phyloP scores from a whole-genome alignment of 2,329 filamentous ascomycete species.

The Chaetoscypha palmicola region DNA sequence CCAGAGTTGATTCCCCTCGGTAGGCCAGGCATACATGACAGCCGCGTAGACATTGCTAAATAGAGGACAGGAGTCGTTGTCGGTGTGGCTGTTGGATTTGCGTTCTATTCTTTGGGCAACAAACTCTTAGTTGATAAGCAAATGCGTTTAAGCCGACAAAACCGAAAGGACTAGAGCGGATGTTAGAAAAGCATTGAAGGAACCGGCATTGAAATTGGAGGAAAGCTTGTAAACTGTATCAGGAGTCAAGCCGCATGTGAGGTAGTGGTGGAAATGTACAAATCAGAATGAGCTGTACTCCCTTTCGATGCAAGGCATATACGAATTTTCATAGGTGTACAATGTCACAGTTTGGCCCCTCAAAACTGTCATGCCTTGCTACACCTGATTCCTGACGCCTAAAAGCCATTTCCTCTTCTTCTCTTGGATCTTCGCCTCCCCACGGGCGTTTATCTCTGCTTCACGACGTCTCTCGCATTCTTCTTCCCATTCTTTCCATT shows the following conservation, averaged over 20 bases:
- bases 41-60: slow-evolving; percentile 22
- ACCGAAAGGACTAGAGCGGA: slow-evolving; percentile 30
- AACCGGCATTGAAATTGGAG: not conserved
- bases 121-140: slow-evolving; percentile 90
- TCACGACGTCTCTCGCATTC: too few species aligned
- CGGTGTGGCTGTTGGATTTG: slow-evolving; percentile 73
- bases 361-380: too few species aligned
- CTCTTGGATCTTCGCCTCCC: too few species aligned
- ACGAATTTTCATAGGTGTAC: too few species aligned
- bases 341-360: too few species aligned
- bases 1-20: slow-evolving; percentile 92
- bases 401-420: too few species aligned
- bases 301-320: slow-evolving; percentile 19
- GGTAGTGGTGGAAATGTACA: slow-evolving; percentile 19
- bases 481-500: too few species aligned
- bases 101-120: slow-evolving; percentile 70
- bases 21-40: slow-evolving; percentile 41
- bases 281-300: slow-evolving; percentile 18
- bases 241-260: not conserved
- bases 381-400: too few species aligned
- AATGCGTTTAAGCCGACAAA: slow-evolving; percentile 74
- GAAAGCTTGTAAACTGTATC: not conserved
- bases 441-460: too few species aligned
- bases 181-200: slow-evolving; percentile 10
- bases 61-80: slow-evolving; percentile 63